Conservation (phyloP, 192 early-diverging fungal species). For the Backusella parvicylindrica region DNA sequence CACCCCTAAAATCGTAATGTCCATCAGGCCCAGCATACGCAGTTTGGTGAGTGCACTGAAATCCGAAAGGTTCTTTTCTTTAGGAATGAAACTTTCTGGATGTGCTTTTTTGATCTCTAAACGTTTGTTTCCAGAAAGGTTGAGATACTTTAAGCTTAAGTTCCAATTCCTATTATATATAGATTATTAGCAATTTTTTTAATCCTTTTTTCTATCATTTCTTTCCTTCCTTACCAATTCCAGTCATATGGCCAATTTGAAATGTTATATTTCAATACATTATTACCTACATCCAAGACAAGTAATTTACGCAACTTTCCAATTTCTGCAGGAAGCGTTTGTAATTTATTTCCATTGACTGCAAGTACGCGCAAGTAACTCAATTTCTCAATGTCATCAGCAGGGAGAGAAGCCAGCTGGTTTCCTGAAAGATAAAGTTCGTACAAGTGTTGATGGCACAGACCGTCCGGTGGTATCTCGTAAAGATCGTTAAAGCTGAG, state of each 20-base stretch:
- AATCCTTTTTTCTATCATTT: neutral
- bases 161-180: conserved; percentile 77
- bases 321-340: conserved; percentile 86
- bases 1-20: conserved; percentile 74
- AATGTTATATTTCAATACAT: conserved; percentile 89
- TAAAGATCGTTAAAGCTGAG: conserved; percentile 77
- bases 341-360: conserved; percentile 88
- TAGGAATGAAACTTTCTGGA: conserved; percentile 13
- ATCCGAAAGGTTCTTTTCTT: conserved; percentile 57
- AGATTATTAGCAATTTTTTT: neutral
- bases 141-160: conserved; percentile 81
- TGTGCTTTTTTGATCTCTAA: conserved; percentile 72
- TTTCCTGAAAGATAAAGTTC: conserved; percentile 86
- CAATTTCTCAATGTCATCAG: conserved; percentile 79
- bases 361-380: conserved; percentile 66
- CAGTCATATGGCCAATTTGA: conserved; percentile 95
- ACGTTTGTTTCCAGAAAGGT: conserved; percentile 87
- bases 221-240: conserved; percentile 67
- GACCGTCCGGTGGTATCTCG: conserved; percentile 74
- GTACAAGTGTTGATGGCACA: conserved; percentile 65
- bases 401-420: conserved; percentile 78
- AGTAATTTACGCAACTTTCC: conserved; percentile 76
- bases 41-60: conserved; percentile 78
- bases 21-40: conserved; percentile 81
- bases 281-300: conserved; percentile 83